These are phyloP conservation scores for Allantophomopsis cytisporea DNA, from an alignment of 2,329 filamentous ascomycete genomes.

Conservation along the genomic window DNA sequence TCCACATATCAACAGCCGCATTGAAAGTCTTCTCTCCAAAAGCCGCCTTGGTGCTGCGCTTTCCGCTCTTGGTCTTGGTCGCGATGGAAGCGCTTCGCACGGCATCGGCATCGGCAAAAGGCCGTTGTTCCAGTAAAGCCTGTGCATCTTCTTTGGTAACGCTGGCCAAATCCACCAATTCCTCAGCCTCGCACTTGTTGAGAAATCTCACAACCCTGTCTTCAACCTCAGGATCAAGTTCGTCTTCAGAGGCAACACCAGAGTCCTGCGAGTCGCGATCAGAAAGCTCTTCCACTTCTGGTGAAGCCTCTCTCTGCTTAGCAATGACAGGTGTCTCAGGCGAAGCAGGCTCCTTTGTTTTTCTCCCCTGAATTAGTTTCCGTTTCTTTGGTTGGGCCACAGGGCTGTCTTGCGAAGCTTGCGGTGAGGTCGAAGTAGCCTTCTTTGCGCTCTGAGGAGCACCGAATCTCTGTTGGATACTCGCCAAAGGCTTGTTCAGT, in stretches of 20 bases:
- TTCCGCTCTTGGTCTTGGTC: constrained; percentile 31
- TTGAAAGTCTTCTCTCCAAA: constrained; percentile 57
- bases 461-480: constrained; percentile 45
- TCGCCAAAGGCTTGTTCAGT: constrained; percentile 36
- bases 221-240: constrained; percentile 30
- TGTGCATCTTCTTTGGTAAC: constrained; percentile 57
- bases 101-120: constrained; percentile 53
- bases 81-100: constrained; percentile 49
- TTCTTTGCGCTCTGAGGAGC: constrained; percentile 25
- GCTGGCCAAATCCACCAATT: constrained; percentile 71
- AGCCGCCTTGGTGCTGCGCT: constrained; percentile 29
- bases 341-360: constrained; percentile 10
- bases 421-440: constrained; percentile 4
- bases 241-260: constrained; percentile 11
- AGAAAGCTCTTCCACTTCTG: constrained; percentile 5
- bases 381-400: constrained; percentile 13
- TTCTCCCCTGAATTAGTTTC: constrained; percentile 18
- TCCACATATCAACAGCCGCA: constrained; percentile 58
- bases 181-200: constrained; percentile 62
- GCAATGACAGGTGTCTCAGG: constrained; percentile 6
- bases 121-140: constrained; percentile 57
- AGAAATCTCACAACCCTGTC: constrained; percentile 62
- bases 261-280: constrained; percentile 17
- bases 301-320: constrained; percentile 11
- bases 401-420: constrained; percentile 7